A percentile compares a stretch with the other conserved stretches of the same genome.
These are phyloP conservation scores for Persicaria maculosa DNA, from an alignment of 148 eudicot species.

Conservation along the genomic window DNA sequence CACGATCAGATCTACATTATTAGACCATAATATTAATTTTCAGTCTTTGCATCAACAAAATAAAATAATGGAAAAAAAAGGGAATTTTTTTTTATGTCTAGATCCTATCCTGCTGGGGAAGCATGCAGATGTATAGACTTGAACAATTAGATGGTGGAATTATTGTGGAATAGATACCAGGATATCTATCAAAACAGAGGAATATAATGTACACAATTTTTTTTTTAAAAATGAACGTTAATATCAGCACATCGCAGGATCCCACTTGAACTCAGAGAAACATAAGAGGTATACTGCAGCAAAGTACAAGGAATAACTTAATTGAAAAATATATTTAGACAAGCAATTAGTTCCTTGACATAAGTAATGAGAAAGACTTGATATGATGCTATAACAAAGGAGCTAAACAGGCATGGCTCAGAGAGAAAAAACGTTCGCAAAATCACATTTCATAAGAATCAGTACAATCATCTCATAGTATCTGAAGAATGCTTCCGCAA, in stretches of 20 bases:
- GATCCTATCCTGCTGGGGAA: not conserved
- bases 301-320: not conserved
- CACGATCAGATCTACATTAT: conserved; percentile 59
- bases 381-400: not conserved
- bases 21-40: not conserved
- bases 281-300: not conserved
- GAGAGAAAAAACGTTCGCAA: not conserved
- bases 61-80: not conserved
- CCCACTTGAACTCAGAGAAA: not conserved
- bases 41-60: not conserved
- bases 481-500: not conserved
- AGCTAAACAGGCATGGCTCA: not conserved
- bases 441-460: not conserved
- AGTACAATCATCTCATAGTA: not conserved
- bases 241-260: not conserved
- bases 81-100: not conserved
- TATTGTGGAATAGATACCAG: not conserved
- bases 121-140: not conserved
- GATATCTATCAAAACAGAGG: not conserved
- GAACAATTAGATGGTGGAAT: not conserved
- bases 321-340: not conserved
- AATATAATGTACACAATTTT: not conserved
- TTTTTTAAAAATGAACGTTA: not conserved
- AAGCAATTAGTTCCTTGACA: not conserved
- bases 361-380: not conserved